Percentiles rank a stretch among this genome's conserved stretches.
Evolutionary conservation across 441 rosid genomes (phyloP).

Genomic region (Syzygium syzygioides): DNA sequence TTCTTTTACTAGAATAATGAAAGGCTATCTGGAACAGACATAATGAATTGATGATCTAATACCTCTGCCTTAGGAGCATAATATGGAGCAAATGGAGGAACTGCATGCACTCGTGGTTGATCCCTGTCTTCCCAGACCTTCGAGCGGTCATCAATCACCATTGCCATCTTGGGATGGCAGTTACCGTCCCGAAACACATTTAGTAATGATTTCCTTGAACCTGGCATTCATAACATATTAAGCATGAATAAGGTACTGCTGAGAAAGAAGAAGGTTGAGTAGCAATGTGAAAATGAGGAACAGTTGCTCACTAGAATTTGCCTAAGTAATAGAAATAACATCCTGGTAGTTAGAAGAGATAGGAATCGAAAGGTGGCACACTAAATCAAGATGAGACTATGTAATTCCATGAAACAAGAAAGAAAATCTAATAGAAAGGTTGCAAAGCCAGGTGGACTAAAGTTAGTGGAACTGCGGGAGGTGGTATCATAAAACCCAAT

Average conservation of each 20-base stretch:
- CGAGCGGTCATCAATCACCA: constrained; percentile 95
- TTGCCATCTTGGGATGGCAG: constrained; percentile 98
- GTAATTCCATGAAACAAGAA: neutral
- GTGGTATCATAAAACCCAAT: neutral
- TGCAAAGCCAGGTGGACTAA: neutral
- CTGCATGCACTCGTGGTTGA: constrained; percentile 94
- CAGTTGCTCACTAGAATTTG: neutral
- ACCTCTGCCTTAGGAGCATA: constrained; percentile 99
- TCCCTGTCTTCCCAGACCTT: constrained; percentile 99
- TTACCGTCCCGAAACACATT: constrained; percentile 77
- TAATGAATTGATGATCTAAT: neutral
- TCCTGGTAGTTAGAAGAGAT: neutral
- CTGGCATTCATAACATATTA: constrained; percentile 31
- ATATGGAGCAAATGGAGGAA: constrained; percentile 85
- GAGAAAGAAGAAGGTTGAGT: neutral
- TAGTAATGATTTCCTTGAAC: constrained; percentile 74
- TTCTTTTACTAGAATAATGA: neutral
- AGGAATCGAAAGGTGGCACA: neutral
- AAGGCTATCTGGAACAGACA: neutral
- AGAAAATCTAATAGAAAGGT: neutral
- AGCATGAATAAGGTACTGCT: neutral
- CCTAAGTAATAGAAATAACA: neutral
- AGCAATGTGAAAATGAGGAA: neutral
- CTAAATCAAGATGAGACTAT: neutral
- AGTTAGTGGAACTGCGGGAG: neutral